Base-by-base conservation (phyloP, 441 rosid species). In the Croton setiger region DNA sequence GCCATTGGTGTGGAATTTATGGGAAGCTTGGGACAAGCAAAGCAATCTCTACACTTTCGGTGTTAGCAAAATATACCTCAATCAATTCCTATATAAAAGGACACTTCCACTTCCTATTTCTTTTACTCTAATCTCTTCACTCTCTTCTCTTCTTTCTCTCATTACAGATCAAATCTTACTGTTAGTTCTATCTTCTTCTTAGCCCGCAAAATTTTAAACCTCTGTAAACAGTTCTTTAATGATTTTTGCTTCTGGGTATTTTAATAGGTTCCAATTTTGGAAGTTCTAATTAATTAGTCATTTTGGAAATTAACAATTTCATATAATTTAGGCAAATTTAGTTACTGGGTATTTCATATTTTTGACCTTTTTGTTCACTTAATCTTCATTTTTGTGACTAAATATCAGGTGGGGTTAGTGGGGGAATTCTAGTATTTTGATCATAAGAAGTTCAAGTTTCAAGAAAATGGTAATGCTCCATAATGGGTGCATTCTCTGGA, bases 21-120 rank as follows among this genome's bases (percentile, higher is more conserved):
- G 66, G 78, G 69, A 69, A 65, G 80, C 73, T 79, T 72, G 71
- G 72, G 83, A 78, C 84, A 84, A 84, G 90, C 78, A 79, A 80
- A 76, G 84, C 71, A 72, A 31, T 78, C 85, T 72, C 74, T 35
- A 2, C 60, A 80, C 88, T 89, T 87, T 91, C 92, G 96, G 93
- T 81, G 88, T 78, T 33, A 27, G 21, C 43, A 39, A 66, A 57
- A 71, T 60, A 64, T 62, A 69, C 55, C 67, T 37, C 44, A 12
- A 15, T n/a, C 61, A 12, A 54, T n/a, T 47, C 57, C 75, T 76
- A 80, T 81, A 76, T 83, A 84, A 74, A 74, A 41, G 36, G 56
- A 23, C 75, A 12, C 48, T 51, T 77, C 64, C 65, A 11, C 75
- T 80, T 67, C 75, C n/a, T 47, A 27, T 27, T 27, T 2, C 63